Base-by-base conservation (phyloP, 2,329 filamentous ascomycete genomes). In the Penicillium sp. region DNA sequence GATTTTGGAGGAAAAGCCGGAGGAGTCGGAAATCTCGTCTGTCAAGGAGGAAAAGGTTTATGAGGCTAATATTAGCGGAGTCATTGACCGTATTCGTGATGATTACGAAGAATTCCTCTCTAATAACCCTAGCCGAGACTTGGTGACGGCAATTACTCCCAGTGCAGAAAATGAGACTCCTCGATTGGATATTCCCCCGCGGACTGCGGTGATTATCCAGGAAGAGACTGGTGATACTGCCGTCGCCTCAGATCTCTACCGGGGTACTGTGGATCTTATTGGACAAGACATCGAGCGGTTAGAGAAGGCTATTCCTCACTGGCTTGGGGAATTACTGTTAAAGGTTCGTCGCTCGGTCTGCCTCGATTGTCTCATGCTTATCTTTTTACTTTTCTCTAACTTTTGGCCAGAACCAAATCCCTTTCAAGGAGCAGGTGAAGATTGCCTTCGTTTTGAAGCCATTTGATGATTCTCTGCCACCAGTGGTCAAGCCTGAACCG, bases 391-490 rank as follows among this genome's bases (percentile, higher is more conserved):
- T 8, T 53, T 28, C n/a, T 13, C 53, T 63, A 28, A 64, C 26
- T 2, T 11, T 52, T 28, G 16, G 2, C 1, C 37, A 92, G 82
- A 97, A 97, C 74, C 84, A 87, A 73, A 86, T 92, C 8, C 92
- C 93, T 0, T 79, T 84, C 61, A 98, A 98, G 80, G 95, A 98
- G n/a, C 88, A 93, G 1, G 87, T 94, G 68, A 99, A 99, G 82
- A 89, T 98, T n/a, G 93, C 92, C 3, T 99, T 99, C 72, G 85
- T 97, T 16, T 82, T 99, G 26, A 87, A 95, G 68, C 93, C 95
- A 0, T 93, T 86, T 79, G 84, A 91, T 69, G 89, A 92, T 66
- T 79, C 84, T 28, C 80, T 98, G 55, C 92, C 93, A 0, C 85
- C 84, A 57, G 89, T 97, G 53, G 86, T 89, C 35, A 85, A 87